Percentiles rank a stretch among this genome's conserved stretches.
These are phyloP conservation scores for Cryoendolithus antarcticus DNA, from an alignment of 2,329 filamentous ascomycete genomes.

Conservation along the genomic window DNA sequence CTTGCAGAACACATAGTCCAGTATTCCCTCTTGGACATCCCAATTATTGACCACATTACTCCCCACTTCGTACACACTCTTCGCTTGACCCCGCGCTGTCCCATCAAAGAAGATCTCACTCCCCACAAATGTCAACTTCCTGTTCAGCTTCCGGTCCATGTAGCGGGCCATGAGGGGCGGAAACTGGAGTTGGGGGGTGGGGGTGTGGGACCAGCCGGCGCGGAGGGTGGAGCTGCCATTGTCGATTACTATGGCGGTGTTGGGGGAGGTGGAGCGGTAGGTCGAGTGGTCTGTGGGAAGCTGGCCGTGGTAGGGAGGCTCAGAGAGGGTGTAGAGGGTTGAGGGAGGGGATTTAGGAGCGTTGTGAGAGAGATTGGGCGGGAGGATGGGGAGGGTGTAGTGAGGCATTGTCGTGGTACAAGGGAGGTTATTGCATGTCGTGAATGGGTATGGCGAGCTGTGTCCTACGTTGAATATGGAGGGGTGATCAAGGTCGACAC, in stretches of 20 bases:
- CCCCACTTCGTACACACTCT: constrained; percentile 81
- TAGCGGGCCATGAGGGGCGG: constrained; percentile 92
- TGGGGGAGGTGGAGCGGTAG: constrained; percentile 49
- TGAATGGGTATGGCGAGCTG: background rate
- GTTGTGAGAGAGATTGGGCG: constrained; percentile 19
- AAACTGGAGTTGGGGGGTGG: constrained; percentile 63
- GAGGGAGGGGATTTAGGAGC: constrained; percentile 42
- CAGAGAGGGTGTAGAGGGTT: constrained; percentile 40
- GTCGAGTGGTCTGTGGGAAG: constrained; percentile 51
- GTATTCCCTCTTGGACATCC: constrained; percentile 89
- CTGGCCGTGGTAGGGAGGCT: constrained; percentile 50
- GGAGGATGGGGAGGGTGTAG: constrained; percentile 20
- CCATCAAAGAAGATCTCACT: constrained; percentile 91
- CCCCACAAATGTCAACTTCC: constrained; percentile 85
- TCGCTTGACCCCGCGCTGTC: constrained; percentile 78
- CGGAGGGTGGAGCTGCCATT: constrained; percentile 87
- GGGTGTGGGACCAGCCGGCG: constrained; percentile 92
- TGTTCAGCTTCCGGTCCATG: constrained; percentile 82
- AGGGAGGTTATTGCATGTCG: constrained; percentile 4
- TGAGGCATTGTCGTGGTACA: constrained; percentile 20
- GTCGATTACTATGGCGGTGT: constrained; percentile 86
- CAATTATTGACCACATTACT: constrained; percentile 91
- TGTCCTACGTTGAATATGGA: too few relatives aligned
- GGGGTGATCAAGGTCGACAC: too few relatives aligned
- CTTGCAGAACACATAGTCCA: constrained; percentile 93